Evolutionary conservation across 225 moss, liverwort and hornwort genomes (phyloP).

Genomic region (Physcomitrellopsis africana): DNA sequence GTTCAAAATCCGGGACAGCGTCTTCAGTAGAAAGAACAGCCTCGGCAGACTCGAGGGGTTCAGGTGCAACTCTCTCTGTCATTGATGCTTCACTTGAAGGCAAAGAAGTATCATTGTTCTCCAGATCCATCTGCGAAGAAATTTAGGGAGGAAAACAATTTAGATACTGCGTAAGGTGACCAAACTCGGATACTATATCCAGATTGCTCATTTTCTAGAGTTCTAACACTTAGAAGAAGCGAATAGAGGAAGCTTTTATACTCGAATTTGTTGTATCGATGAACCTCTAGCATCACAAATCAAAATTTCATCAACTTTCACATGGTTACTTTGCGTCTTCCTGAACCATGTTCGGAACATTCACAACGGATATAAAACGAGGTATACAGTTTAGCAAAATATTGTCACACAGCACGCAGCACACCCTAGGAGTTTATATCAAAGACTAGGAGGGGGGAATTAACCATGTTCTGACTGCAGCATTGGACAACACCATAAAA

Average conservation of each 20-base stretch:
- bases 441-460: not conserved
- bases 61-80: constrained; percentile 55
- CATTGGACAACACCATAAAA: constrained; percentile 9
- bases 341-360: not conserved
- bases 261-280: not conserved
- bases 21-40: constrained; percentile 42
- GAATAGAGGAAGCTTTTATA: constrained; percentile 2
- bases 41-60: constrained; percentile 46
- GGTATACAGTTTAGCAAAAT: not conserved
- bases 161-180: not conserved
- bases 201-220: not conserved
- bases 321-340: not conserved
- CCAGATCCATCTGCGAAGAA: constrained; percentile 52
- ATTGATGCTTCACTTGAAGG: constrained; percentile 58
- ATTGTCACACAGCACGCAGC: constrained; percentile 5
- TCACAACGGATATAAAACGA: constrained; percentile 14
- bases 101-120: constrained; percentile 51
- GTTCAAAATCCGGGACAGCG: constrained; percentile 33
- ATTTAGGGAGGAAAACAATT: not conserved
- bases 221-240: not conserved
- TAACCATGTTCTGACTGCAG: not conserved
- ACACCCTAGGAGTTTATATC: constrained; percentile 3
- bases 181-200: not conserved
- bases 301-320: constrained; percentile 19
- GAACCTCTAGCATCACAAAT: not conserved